phyloP scores from a whole-genome alignment of 257 asterid genomes.

The Nicotiana attenuata region DNA sequence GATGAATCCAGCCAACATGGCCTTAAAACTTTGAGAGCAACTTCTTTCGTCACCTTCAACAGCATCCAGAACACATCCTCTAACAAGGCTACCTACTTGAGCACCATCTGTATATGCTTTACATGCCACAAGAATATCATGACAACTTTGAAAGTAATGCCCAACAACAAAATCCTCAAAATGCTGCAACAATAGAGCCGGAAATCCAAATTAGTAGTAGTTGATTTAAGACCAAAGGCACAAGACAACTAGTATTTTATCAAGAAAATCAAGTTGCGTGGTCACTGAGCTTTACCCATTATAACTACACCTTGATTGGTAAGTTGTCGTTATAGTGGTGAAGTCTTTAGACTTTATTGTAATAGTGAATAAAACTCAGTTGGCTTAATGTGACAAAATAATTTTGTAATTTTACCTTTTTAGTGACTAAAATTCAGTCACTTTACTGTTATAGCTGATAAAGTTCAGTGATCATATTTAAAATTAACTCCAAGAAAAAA shows the following conservation, averaged over 20 bases:
- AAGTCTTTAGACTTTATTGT: not conserved
- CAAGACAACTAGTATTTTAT: not conserved
- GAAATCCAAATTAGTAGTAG: not conserved
- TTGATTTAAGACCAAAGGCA: not conserved
- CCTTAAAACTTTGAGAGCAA: not conserved
- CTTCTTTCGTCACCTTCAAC: not conserved
- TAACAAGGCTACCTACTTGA: slow-evolving; percentile 11
- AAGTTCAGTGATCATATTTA: too few relatives aligned
- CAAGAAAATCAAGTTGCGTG: not conserved
- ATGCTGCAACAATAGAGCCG: slow-evolving; percentile 8
- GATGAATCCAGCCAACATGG: not conserved
- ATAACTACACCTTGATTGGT: not conserved
- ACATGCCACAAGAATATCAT: slow-evolving; percentile 15
- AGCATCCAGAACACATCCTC: slow-evolving; percentile 6
- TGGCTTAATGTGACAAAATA: not conserved
- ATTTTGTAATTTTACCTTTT: not conserved
- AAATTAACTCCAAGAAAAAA: not conserved
- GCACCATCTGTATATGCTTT: slow-evolving; percentile 22
- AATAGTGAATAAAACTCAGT: not conserved
- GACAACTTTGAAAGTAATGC: slow-evolving; percentile 12
- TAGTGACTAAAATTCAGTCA: not conserved
- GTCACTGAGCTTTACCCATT: not conserved
- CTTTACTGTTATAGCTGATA: not conserved
- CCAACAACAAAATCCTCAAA: slow-evolving; percentile 28
- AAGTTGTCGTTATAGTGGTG: not conserved